Evolutionary conservation across 106 monocot genomes (phyloP), one percentile per base, ranked within the genome.

Genomic region (Acorus calamus): DNA sequence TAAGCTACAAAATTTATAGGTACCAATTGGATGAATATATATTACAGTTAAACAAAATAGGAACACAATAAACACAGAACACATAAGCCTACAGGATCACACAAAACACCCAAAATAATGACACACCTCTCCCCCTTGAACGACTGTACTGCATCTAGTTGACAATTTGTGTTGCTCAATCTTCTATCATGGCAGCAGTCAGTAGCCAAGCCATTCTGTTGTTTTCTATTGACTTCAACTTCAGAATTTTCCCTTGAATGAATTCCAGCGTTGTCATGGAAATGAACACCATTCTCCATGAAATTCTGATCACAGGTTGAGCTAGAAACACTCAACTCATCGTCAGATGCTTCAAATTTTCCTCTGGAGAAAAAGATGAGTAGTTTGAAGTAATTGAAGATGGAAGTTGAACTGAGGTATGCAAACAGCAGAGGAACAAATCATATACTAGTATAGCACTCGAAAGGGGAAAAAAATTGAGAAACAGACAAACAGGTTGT

Each of bases 171-270:
- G 2, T 66, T 68, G 44, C 66, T 77, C 11, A 8, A 55, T 44
- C 12, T 52, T 10, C 65, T 67, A 52, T 73, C 64, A 50, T 69
- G 70, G 60, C 10, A 66, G 61, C 6, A 6, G 8, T 42, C 56
- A 12, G 52, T 50, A 44, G 47, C 49, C 2, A 9, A 9, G 14
- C 28, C 6, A 4, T 62, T 59, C 8, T 62, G 8, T 69, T 61
- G 62, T 45, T 65, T 73, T 50, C 70, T 73, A 76, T 76, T 69
- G 11, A 42, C 42, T 8, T 73, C 77, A 44, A 61, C 64, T 53
- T 62, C 67, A 49, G 28, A 67, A 53, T 41, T 61, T 60, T 67
- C 67, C 47, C 47, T 53, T 3, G 47, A 46, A 51, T 42, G 43
- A 62, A 47, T 14, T 6, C 55, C 64, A 64, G 67, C 69, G 62